Evolutionary conservation across 2,329 filamentous ascomycete species (phyloP), one percentile per base, ranked within the genome.

Genomic region (Colletotrichum spaethianum): DNA sequence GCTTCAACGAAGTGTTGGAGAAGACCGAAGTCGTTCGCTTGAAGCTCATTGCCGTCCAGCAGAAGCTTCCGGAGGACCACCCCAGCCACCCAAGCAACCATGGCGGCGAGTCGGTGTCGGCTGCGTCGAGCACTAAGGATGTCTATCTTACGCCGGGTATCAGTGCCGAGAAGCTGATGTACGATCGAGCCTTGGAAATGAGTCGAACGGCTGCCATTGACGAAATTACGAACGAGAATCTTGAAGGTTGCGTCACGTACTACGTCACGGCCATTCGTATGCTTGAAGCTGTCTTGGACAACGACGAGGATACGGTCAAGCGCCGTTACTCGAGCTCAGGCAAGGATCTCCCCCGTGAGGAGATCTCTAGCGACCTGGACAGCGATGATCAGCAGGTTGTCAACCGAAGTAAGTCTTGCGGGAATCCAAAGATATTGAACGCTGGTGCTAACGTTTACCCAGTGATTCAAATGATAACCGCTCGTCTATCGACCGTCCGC

Each of bases 161-260:
- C 67, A 98, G 95, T 28, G 96, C 96, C 0, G 96, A 98, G 84
- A 98, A 95, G 83, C 86, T 99, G 56, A 98, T 99, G 95, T 99
- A 98, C 80, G 96, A 99, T 77, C 93, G 96, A 57, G 96, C 96
- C 0, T 86, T 98, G 28, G 96, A 99, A 81, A 98, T 99, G 96
- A 98, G 95, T 80, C 91, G 95, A 63, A 91, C 94, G 4, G 96
- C 96, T 9, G 96, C 96, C 9, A 96, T 98, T 79, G 97, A 97
- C 77, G 96, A 99, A 83, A 93, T 99, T 61, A 94, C 96, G 2
- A 95, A 96, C 69, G 94, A 96, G 74, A 95, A 98, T 80, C 86
- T 98, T 31, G 84, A 86, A 0, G 94, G 95, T 20, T 98, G 96
- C 79, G 95, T 98, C 79, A 91, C 98, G 33, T 95, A 95, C 23